Evolutionary conservation across 192 early-diverging fungal genomes (phyloP).

Genomic region (Powellomyces hirtus): DNA sequence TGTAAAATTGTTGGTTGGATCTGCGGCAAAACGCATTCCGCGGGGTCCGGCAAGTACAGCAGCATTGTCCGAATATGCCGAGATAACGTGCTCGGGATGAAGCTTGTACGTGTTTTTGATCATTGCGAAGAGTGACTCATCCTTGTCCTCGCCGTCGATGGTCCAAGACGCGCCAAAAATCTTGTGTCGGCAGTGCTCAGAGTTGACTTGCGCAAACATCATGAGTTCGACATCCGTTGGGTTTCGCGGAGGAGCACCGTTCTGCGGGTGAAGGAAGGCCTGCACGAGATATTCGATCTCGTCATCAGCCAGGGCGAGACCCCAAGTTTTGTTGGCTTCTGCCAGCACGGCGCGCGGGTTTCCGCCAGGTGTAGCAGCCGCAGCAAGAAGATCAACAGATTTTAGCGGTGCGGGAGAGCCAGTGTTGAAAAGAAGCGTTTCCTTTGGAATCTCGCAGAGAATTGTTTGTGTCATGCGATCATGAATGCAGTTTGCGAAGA

Average conservation of each 20-base stretch:
- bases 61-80: constrained; percentile 98
- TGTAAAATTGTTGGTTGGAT: constrained; percentile 34
- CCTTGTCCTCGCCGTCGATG: constrained; percentile 80
- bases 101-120: constrained; percentile 90
- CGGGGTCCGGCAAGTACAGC: constrained; percentile 84
- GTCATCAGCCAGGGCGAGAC: constrained; percentile 92
- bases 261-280: constrained; percentile 62
- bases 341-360: constrained; percentile 63
- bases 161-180: constrained; percentile 99
- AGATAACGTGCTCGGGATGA: constrained; percentile 79
- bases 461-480: constrained; percentile 94
- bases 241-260: constrained; percentile 62
- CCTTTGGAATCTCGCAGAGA: constrained; percentile 60
- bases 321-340: constrained; percentile 83
- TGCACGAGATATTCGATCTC: constrained; percentile 94
- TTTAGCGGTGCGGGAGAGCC: constrained; percentile 60
- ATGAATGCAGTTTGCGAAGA: constrained; percentile 58
- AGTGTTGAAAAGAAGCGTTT: constrained; percentile 63
- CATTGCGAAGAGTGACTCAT: constrained; percentile 91
- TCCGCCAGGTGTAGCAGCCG: constrained; percentile 31
- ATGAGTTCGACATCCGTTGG: constrained; percentile 99
- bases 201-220: constrained; percentile 99
- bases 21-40: constrained; percentile 52
- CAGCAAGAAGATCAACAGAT: constrained; percentile 53
- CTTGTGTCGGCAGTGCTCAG: constrained; percentile 99